A percentile compares a stretch with the other conserved stretches of the same genome.
Conservation (phyloP, 129 eudicot genomes). For the Lactuca sativa region DNA sequence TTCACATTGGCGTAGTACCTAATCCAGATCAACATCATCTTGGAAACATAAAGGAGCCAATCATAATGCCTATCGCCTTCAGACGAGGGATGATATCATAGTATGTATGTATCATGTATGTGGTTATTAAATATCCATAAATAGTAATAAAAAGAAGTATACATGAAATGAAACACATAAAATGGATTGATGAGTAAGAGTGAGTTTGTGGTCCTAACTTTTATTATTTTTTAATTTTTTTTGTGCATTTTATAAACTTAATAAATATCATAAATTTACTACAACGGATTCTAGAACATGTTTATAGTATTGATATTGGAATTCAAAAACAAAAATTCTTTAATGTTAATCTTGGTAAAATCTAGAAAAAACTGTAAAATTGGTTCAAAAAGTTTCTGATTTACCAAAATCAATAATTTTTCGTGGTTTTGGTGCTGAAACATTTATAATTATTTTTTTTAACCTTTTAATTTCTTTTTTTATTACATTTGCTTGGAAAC, state of each 20-base stretch:
- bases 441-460: too few species aligned
- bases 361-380: too few species aligned
- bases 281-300: neutral
- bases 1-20: neutral
- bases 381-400: too few species aligned
- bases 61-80: neutral
- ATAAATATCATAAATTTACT: neutral
- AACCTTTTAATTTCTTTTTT: too few species aligned
- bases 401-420: too few species aligned
- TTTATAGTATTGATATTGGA: neutral
- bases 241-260: neutral
- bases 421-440: too few species aligned
- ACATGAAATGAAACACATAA: neutral
- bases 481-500: too few species aligned
- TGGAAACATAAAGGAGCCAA: conserved; percentile 4
- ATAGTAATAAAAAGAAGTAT: neutral
- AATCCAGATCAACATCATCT: conserved; percentile 1
- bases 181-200: neutral
- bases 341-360: neutral
- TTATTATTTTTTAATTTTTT: neutral
- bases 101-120: neutral
- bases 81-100: neutral
- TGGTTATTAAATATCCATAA: neutral
- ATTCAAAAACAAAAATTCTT: neutral
- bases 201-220: conserved; percentile 12